phyloP scores from a whole-genome alignment of 2,329 filamentous ascomycete genomes.

The Penicillium sumatraense region DNA sequence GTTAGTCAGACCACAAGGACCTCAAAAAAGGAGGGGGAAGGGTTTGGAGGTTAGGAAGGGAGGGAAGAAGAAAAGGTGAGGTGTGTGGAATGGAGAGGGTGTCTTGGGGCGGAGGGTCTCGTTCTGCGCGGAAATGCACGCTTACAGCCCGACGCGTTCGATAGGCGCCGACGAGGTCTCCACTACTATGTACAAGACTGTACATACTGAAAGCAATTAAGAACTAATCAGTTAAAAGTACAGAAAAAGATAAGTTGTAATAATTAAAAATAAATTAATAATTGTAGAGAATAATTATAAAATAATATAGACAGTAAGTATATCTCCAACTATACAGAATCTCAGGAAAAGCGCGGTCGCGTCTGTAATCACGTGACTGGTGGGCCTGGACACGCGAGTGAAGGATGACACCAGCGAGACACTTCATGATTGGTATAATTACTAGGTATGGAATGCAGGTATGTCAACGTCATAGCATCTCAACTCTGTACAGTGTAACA shows the following conservation, averaged over 20 bases:
- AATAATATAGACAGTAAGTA: too few species aligned
- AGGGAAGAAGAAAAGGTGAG: conserved; percentile 33
- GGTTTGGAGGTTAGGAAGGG: conserved; percentile 27
- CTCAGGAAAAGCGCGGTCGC: conserved; percentile 22
- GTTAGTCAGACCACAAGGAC: neutral
- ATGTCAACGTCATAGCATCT: neutral
- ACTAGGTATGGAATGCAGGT: neutral
- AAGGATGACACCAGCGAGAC: conserved; percentile 16
- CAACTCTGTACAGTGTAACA: too few species aligned
- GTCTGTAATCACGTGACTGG: conserved; percentile 26
- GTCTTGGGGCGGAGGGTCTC: conserved; percentile 39
- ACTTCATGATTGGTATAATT: too few species aligned
- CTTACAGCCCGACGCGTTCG: conserved; percentile 46
- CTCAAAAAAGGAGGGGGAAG: conserved; percentile 25
- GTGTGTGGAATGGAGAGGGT: conserved; percentile 39
- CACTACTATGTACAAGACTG: conserved; percentile 22
- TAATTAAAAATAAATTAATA: too few species aligned
- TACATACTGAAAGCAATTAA: too few species aligned
- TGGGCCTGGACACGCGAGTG: conserved; percentile 22
- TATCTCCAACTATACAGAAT: conserved; percentile 17
- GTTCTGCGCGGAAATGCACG: conserved; percentile 46
- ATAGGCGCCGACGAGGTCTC: conserved; percentile 43
- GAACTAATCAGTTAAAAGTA: too few species aligned
- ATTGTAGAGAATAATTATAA: too few species aligned
- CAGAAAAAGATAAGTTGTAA: too few species aligned